Conservation (phyloP, 352 stramenopile species). For the Phytophthora parvispora region DNA sequence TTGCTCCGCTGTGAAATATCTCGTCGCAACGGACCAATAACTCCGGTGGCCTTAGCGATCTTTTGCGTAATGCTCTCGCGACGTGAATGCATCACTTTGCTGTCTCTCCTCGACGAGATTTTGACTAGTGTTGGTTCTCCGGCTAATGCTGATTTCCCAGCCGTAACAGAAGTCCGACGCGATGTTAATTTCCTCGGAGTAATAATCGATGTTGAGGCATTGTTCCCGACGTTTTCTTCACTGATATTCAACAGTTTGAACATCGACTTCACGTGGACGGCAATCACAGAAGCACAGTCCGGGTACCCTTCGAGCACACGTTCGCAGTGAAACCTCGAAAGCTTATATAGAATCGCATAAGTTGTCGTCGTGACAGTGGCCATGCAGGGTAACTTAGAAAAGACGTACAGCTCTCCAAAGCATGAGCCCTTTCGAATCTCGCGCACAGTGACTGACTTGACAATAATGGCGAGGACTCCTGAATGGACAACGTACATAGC, state of each 20-base stretch:
- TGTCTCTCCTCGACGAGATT: slow-evolving; percentile 26
- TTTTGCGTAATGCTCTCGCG: neutral
- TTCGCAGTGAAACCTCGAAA: slow-evolving; percentile 62
- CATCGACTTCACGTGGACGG: slow-evolving; percentile 10
- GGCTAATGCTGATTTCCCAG: neutral
- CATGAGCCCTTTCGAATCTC: slow-evolving; percentile 70
- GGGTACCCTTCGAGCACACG: slow-evolving; percentile 60
- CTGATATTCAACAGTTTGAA: neutral
- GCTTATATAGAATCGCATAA: slow-evolving; percentile 67
- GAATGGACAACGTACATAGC: slow-evolving; percentile 80
- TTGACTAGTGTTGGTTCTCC: neutral
- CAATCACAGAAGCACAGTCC: slow-evolving; percentile 36
- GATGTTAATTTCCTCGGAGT: neutral
- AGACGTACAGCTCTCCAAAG: slow-evolving; percentile 75
- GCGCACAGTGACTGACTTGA: slow-evolving; percentile 58
- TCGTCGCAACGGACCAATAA: neutral
- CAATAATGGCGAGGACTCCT: slow-evolving; percentile 62
- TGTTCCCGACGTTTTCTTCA: neutral
- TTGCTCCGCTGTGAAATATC: slow-evolving; percentile 2
- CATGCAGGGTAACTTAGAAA: slow-evolving; percentile 54
- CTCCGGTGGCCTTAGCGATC: neutral
- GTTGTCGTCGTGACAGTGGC: slow-evolving; percentile 64
- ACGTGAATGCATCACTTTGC: slow-evolving; percentile 33
- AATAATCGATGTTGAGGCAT: neutral
- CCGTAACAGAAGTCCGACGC: slow-evolving; percentile 1